A percentile compares a stretch with the other conserved stretches of the same genome.
These are phyloP conservation scores for Rhexocercosporidium sp. DNA, from an alignment of 2,329 filamentous ascomycete genomes.

Conservation along the genomic window DNA sequence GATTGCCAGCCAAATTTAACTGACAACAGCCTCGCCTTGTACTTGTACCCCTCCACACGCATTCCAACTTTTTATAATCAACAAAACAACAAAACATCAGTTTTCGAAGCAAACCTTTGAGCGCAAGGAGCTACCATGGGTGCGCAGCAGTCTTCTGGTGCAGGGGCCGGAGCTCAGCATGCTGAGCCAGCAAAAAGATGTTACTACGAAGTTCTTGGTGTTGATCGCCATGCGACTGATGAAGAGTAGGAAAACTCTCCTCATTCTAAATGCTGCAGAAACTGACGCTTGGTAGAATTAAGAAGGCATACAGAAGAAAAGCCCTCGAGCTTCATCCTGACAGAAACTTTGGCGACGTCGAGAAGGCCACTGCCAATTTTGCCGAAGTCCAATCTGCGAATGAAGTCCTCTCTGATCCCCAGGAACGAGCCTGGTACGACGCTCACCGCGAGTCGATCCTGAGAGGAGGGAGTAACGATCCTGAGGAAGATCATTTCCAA, in stretches of 20 bases:
- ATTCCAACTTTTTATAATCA: neutral
- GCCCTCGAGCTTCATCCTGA: conserved; percentile 95
- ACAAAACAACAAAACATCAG: neutral
- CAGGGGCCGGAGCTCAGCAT: conserved; percentile 18
- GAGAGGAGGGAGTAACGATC: conserved; percentile 50
- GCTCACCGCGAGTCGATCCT: conserved; percentile 88
- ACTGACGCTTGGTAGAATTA: conserved; percentile 64
- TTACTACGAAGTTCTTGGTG: conserved; percentile 83
- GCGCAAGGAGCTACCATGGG: conserved; percentile 30
- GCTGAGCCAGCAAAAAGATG: conserved; percentile 61
- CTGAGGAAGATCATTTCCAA: conserved; percentile 58
- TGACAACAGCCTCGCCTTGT: neutral
- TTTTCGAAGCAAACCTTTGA: neutral
- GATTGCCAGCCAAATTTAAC: neutral
- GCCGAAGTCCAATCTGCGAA: conserved; percentile 93
- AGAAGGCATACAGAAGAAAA: conserved; percentile 89
- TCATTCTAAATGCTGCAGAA: neutral
- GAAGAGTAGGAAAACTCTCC: conserved; percentile 67
- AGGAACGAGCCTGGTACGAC: conserved; percentile 98
- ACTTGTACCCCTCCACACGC: neutral
- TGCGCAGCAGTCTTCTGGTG: conserved; percentile 37
- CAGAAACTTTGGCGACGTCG: conserved; percentile 86
- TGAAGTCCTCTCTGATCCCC: conserved; percentile 92
- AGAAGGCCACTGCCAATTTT: conserved; percentile 82
- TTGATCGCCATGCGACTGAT: conserved; percentile 75